A percentile compares a stretch with the other conserved stretches of the same genome.
These are phyloP conservation scores for Marasmius oreades DNA, from an alignment of 1,284 basidiomycete genomes.

Conservation along the genomic window DNA sequence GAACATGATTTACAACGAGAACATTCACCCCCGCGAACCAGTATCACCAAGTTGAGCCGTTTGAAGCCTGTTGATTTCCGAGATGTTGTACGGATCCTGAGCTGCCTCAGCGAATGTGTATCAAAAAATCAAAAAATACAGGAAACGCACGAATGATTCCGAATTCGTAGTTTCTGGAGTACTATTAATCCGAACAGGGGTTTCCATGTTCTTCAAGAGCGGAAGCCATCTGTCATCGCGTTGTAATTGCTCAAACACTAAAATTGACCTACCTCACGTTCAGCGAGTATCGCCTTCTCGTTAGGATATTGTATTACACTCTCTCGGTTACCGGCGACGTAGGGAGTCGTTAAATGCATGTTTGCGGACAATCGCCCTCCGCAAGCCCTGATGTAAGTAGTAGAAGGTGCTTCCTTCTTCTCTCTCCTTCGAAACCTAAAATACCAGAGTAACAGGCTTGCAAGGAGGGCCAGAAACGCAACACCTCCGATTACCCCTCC, in stretches of 20 bases:
- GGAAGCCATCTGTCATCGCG: no score
- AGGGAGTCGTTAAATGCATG: not conserved
- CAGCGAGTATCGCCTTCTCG: not conserved
- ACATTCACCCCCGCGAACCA: not conserved
- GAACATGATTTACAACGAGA: no score
- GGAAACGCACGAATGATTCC: not conserved
- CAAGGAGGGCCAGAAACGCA: conserved; percentile 16
- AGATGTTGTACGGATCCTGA: not conserved
- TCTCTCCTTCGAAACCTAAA: conserved; percentile 23
- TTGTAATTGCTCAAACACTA: not conserved
- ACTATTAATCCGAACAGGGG: not conserved
- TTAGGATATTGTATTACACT: not conserved
- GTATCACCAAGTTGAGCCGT: not conserved
- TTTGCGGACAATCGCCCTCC: conserved; percentile 16
- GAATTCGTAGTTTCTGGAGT: not conserved
- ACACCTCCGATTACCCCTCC: conserved; percentile 25
- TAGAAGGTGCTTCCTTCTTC: conserved; percentile 25
- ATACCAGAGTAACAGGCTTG: conserved; percentile 15
- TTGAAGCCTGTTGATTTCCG: not conserved
- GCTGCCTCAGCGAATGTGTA: not conserved
- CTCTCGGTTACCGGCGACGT: not conserved
- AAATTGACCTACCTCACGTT: not conserved
- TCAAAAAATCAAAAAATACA: not conserved
- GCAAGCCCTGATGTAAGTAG: conserved; percentile 21
- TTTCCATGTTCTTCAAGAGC: not conserved